These are phyloP conservation scores for Mortierella antarctica DNA, from an alignment of 192 early-diverging fungal genomes.

Conservation along the genomic window DNA sequence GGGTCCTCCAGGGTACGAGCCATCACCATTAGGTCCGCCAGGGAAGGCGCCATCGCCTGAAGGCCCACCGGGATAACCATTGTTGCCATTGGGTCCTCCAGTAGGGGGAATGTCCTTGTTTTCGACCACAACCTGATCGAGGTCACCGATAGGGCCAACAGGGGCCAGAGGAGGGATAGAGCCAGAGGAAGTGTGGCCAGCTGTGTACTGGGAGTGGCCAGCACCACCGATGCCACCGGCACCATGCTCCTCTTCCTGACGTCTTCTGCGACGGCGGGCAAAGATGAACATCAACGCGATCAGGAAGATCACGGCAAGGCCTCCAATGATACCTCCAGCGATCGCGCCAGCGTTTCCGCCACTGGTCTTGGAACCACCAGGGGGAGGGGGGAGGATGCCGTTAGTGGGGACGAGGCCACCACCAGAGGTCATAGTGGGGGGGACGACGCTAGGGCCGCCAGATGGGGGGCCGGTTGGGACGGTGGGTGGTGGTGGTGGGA, in stretches of 20 bases:
- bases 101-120: slow-evolving; percentile 7
- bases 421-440: slow-evolving; percentile 1
- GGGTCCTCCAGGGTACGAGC: slow-evolving; percentile 2
- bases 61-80: slow-evolving; percentile 20
- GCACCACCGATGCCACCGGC: background rate
- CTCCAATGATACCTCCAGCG: slow-evolving; percentile 31
- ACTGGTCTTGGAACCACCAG: slow-evolving; percentile 35
- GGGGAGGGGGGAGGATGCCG: slow-evolving; percentile 10
- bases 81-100: slow-evolving; percentile 5
- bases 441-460: slow-evolving; percentile 26
- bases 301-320: slow-evolving; percentile 27
- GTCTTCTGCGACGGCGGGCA: slow-evolving; percentile 42
- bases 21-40: slow-evolving; percentile 14
- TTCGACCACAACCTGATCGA: slow-evolving; percentile 17
- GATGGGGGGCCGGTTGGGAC: slow-evolving; percentile 41
- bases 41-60: slow-evolving; percentile 9
- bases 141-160: slow-evolving; percentile 18
- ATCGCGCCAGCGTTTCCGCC: slow-evolving; percentile 23
- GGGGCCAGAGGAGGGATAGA: slow-evolving; percentile 31
- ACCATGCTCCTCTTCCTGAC: background rate
- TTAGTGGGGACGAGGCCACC: slow-evolving; percentile 8
- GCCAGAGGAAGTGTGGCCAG: background rate
- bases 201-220: slow-evolving; percentile 1
- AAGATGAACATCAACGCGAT: slow-evolving; percentile 43
- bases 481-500: slow-evolving; percentile 12